These are phyloP conservation scores for Simplicillium sp. DNA, from an alignment of 2,329 filamentous ascomycete genomes.

Conservation along the genomic window DNA sequence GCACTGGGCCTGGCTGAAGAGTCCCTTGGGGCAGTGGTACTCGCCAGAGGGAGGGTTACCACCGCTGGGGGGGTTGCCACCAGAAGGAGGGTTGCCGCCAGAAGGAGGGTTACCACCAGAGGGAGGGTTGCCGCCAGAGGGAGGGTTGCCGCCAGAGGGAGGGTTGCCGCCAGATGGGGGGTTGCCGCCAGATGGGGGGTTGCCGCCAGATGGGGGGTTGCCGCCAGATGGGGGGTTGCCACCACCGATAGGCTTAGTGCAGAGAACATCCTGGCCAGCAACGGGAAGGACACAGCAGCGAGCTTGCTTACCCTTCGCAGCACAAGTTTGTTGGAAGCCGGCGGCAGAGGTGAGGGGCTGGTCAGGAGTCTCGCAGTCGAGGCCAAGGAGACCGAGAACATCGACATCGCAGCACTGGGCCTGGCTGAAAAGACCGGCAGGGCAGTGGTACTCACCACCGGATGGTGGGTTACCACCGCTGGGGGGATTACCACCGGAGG, in stretches of 20 bases:
- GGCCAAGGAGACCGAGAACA: constrained; percentile 1
- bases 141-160: not conserved
- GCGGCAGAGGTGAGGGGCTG: not conserved
- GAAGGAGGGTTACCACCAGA: not conserved
- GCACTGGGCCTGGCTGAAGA: constrained; percentile 27
- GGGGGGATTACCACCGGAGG: not conserved
- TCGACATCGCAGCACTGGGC: constrained; percentile 2
- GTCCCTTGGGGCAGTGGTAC: constrained; percentile 10
- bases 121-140: not conserved
- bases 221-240: not conserved
- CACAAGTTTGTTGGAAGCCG: not conserved
- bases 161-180: not conserved
- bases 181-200: not conserved
- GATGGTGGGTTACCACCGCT: not conserved
- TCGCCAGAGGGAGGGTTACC: not conserved
- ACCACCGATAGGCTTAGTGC: not conserved
- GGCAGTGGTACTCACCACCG: not conserved
- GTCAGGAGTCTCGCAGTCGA: constrained; percentile 1
- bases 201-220: not conserved
- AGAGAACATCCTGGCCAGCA: constrained; percentile 2
- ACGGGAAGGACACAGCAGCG: constrained; percentile 1
- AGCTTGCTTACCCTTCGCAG: not conserved
- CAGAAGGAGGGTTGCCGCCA: not conserved
- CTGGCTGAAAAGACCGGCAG: constrained; percentile 1
- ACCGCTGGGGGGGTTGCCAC: not conserved